phyloP scores from a whole-genome alignment of 148 eudicot genomes.

The Cornus suecica region DNA sequence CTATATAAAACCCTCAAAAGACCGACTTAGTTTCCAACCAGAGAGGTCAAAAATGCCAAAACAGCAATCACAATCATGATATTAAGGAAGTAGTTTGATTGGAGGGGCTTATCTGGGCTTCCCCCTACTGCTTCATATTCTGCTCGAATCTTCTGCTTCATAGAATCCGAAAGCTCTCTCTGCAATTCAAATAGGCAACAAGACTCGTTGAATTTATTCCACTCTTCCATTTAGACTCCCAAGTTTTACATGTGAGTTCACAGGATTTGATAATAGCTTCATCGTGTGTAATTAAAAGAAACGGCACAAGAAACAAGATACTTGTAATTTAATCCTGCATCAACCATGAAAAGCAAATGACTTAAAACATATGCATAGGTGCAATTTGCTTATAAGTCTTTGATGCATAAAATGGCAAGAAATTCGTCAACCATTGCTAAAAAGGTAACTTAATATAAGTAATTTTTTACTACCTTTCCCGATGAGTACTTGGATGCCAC shows the following conservation, averaged over 20 bases:
- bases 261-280: slow-evolving; percentile 45
- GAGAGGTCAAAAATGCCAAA: slow-evolving; percentile 78
- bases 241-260: slow-evolving; percentile 37
- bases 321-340: slow-evolving; percentile 70
- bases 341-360: slow-evolving; percentile 46
- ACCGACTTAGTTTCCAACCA: slow-evolving; percentile 47
- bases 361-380: slow-evolving; percentile 20
- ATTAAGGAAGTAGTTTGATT: slow-evolving; percentile 88
- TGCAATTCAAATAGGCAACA: slow-evolving; percentile 69
- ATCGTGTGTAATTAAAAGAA: slow-evolving; percentile 51
- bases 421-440: not conserved
- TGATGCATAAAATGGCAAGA: slow-evolving; percentile 8
- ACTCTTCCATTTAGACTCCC: slow-evolving; percentile 42
- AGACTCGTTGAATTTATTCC: slow-evolving; percentile 38
- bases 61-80: slow-evolving; percentile 76
- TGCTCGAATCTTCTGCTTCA: slow-evolving; percentile 91
- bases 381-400: slow-evolving; percentile 6
- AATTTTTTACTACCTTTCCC: slow-evolving; percentile 50
- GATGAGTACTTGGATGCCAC: slow-evolving; percentile 86
- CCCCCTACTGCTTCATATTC: slow-evolving; percentile 83
- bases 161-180: slow-evolving; percentile 76
- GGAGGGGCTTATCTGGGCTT: slow-evolving; percentile 91
- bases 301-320: slow-evolving; percentile 43
- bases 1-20: not conserved
- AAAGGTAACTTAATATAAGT: slow-evolving; percentile 5